Base-by-base conservation (phyloP, 345 rosid species). In the Pugionium cornutum region DNA sequence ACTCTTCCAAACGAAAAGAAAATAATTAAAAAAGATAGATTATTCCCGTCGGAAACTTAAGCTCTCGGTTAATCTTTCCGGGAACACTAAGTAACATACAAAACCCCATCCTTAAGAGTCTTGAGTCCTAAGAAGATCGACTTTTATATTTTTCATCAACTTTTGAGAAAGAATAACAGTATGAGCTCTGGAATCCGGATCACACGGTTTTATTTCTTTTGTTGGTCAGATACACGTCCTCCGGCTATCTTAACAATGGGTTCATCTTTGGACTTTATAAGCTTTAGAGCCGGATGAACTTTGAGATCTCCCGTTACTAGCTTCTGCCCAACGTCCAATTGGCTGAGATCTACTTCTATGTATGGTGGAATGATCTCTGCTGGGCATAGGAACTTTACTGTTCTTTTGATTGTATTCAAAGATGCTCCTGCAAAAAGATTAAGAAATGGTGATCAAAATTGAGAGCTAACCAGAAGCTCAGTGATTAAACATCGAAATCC, bases 291-390 rank as follows among this genome's bases (percentile, higher is more conserved):
- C 3, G 97, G 97, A 68, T 90, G 99, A 72, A 88, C 92, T 67
- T 84, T 85, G 64, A 94, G 97, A 67, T 94, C 97, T 51, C 97
- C 92, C 76, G 73, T 73, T 30, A 84, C 74, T 69, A 94, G 65
- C 81, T 85, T 94, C 66, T 90, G 86, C 25, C 89, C 91, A 1
- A 86, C 85, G 34, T 94, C 97, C 74, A 94, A 65, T 77, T 87
- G 87, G 34, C 89, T 94, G 10, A 94, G 82, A 73, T 90, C 99
- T 66, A 94, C 96, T 28, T 94, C 97, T 72, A 94, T 90, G 70
- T 88, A 88, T 44, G 99, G 97, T 40, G 99, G 99, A 51, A 90
- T 64, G 7, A 90, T 75, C 67, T 88, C 99, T 39, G 95, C 85
- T 1, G 97, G 97, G 69, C 96, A 92, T 60, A 90, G 76, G 76